phyloP scores from a whole-genome alignment of 768 basidiomycete species.

The Gyrodon lividus region DNA sequence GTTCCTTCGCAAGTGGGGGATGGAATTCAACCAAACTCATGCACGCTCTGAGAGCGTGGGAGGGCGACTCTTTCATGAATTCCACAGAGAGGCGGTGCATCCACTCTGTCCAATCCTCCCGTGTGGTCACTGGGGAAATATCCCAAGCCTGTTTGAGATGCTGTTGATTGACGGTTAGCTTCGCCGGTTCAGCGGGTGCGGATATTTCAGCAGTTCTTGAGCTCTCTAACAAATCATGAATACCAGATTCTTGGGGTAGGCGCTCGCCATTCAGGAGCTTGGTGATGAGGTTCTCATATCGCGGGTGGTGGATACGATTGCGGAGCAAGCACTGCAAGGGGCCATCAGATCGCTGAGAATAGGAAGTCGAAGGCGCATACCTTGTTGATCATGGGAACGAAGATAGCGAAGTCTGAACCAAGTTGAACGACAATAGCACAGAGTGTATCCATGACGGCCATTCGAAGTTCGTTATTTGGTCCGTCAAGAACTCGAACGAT shows the following conservation, averaged over 20 bases:
- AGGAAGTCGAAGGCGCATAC: slow-evolving; percentile 36
- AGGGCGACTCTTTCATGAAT: slow-evolving; percentile 97
- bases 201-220: slow-evolving; percentile 68
- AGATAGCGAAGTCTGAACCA: slow-evolving; percentile 95
- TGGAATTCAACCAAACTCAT: slow-evolving; percentile 92
- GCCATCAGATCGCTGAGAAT: neutral
- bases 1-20: slow-evolving; percentile 84
- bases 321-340: slow-evolving; percentile 63
- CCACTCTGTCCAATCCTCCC: slow-evolving; percentile 95
- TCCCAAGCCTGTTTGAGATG: slow-evolving; percentile 98
- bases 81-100: slow-evolving; percentile 90
- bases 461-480: slow-evolving; percentile 74
- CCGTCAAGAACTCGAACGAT: slow-evolving; percentile 81
- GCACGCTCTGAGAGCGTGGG: slow-evolving; percentile 95
- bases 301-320: slow-evolving; percentile 73
- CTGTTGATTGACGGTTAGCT: slow-evolving; percentile 93
- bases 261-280: slow-evolving; percentile 92
- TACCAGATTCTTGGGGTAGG: slow-evolving; percentile 79
- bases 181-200: slow-evolving; percentile 82
- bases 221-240: slow-evolving; percentile 69
- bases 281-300: slow-evolving; percentile 85
- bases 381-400: slow-evolving; percentile 96
- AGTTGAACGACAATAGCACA: slow-evolving; percentile 92
- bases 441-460: slow-evolving; percentile 88
- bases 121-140: slow-evolving; percentile 66